Conservation (phyloP, 176 grass and related monocot species). For the Oryza rufipogon region DNA sequence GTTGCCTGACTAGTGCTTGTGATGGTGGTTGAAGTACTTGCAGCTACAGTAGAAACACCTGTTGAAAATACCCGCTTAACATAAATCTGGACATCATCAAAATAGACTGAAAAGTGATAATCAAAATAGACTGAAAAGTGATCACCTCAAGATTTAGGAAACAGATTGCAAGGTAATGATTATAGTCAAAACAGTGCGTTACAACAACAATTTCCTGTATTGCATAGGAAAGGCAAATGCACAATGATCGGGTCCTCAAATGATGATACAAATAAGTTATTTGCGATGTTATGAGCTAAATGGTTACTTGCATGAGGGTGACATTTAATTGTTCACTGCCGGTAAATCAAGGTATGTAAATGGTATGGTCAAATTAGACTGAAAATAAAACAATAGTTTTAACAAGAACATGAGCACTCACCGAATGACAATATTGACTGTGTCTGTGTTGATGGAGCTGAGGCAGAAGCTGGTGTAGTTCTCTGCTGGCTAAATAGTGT, state of each 20-base stretch:
- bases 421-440: slow-evolving; percentile 60
- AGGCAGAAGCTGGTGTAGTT: slow-evolving; percentile 48
- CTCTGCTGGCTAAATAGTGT: slow-evolving; percentile 49
- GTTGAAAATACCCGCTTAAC: slow-evolving; percentile 19
- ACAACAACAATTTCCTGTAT: background rate
- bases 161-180: slow-evolving; percentile 6
- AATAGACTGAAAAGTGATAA: slow-evolving; percentile 1
- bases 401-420: slow-evolving; percentile 38
- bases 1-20: slow-evolving; percentile 59
- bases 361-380: background rate
- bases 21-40: slow-evolving; percentile 53
- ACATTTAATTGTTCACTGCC: slow-evolving; percentile 8
- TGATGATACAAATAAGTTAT: background rate
- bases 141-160: slow-evolving; percentile 11
- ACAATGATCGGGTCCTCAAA: slow-evolving; percentile 15
- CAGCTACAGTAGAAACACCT: slow-evolving; percentile 61
- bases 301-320: background rate
- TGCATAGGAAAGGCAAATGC: background rate
- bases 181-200: slow-evolving; percentile 3
- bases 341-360: slow-evolving; percentile 3
- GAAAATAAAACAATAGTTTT: slow-evolving; percentile 21
- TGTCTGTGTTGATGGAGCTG: slow-evolving; percentile 39
- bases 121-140: slow-evolving; percentile 10
- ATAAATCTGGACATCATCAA: slow-evolving; percentile 11
- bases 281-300: slow-evolving; percentile 3